phyloP scores from a whole-genome alignment of 129 eudicot genomes.

The Pulicaria dysenterica region DNA sequence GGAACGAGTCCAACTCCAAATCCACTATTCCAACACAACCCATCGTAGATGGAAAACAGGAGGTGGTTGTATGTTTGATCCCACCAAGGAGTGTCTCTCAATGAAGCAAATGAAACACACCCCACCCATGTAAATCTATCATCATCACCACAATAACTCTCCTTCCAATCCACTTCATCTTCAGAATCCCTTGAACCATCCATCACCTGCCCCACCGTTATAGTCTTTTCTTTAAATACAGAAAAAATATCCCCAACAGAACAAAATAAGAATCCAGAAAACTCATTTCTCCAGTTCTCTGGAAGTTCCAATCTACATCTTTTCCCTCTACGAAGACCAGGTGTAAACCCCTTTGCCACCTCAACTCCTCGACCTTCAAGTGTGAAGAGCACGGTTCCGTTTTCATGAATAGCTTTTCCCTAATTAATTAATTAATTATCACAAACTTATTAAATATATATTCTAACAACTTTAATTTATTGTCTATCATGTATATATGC shows the following conservation, averaged over 20 bases:
- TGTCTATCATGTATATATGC: background rate
- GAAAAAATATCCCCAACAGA: too few species aligned
- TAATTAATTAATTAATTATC: background rate
- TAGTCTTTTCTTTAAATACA: too few species aligned
- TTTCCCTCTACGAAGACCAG: background rate
- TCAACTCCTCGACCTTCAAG: background rate
- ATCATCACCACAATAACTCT: too few species aligned
- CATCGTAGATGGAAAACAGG: too few species aligned
- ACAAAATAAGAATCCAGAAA: background rate
- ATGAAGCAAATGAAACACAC: too few species aligned
- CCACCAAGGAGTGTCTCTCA: background rate
- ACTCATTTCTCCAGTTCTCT: background rate
- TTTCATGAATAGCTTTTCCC: constrained; percentile 1
- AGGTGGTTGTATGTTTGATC: background rate
- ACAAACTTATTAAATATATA: background rate
- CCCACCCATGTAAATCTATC: too few species aligned
- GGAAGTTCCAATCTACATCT: background rate
- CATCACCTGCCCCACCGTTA: too few species aligned
- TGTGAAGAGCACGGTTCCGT: background rate
- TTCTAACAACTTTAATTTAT: too few species aligned
- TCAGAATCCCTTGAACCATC: too few species aligned
- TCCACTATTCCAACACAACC: too few species aligned
- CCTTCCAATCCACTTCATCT: too few species aligned
- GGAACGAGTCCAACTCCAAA: background rate
- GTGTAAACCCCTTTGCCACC: background rate